Base-by-base conservation (phyloP, 2,329 filamentous ascomycete genomes). In the Microsporum canis region DNA sequence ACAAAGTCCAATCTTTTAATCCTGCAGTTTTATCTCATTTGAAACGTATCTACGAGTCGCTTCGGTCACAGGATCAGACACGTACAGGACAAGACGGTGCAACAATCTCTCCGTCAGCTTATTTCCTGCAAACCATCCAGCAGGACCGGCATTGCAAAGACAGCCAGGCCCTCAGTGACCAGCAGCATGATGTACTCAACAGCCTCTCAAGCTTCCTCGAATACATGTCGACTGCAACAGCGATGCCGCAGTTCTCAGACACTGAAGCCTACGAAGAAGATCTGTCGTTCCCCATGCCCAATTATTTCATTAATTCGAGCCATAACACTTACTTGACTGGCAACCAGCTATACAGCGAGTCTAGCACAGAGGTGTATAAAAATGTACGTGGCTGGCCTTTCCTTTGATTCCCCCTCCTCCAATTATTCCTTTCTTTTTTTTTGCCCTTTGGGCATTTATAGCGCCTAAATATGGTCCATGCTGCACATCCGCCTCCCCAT, bases 241-340 rank as follows among this genome's bases (percentile, higher is more conserved):
- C 77, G 65, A 77, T 78, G n/a, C 49, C 63, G 10, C 57, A 55
- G 31, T 49, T 45, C 5, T 59, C 57, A 7, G 55, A 57, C 27
- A 60, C 69, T 63, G 71, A 75, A 27, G 71, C 75, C 5, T 61
- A 73, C 27, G 67, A 75, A 64, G 78, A 83, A 62, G 86, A 91
- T 69, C 71, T 84, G 36, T 81, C 81, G 0, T 83, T 82, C 59
- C 88, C 89, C 3, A 80, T 95, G 62, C 89, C 87, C 55, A 90
- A 95, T 71, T 96, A 96, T 76, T 96, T 90, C 73, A 91, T 96
- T 71, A 95, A 87, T 64, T 95, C 89, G 66, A 96, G 90, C 70
- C 91, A 96, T 77, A 96, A 96, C 71, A 96, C 91, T 0, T 96
- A 96, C 72, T 78, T 96, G 47, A 86, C 86, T 1, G 91, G 91